These are phyloP conservation scores for Helianthus tuberosus DNA, from an alignment of 129 eudicot species.

Conservation along the genomic window DNA sequence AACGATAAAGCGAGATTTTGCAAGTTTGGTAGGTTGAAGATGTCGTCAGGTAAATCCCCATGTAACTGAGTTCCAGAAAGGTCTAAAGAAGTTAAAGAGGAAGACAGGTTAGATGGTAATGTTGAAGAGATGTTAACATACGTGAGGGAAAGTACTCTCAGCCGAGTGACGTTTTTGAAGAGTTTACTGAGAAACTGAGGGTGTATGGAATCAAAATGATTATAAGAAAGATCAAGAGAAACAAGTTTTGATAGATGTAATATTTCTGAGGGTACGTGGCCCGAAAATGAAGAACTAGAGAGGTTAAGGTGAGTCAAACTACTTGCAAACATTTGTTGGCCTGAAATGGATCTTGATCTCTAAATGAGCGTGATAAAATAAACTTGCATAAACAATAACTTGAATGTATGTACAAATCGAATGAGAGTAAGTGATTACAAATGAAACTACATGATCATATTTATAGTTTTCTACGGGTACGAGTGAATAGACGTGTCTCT, in stretches of 20 bases:
- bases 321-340: too few species aligned
- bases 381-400: too few species aligned
- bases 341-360: too few species aligned
- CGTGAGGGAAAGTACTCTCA: conserved; percentile 19
- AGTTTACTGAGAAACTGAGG: conserved; percentile 5
- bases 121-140: background rate
- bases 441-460: too few species aligned
- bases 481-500: too few species aligned
- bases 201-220: background rate
- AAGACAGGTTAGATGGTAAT: conserved; percentile 31
- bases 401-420: too few species aligned
- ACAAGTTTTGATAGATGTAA: conserved; percentile 10
- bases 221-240: conserved; percentile 22
- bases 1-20: background rate
- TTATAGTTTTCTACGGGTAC: too few species aligned
- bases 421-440: too few species aligned
- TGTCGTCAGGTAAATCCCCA: background rate
- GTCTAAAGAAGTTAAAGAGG: conserved; percentile 19
- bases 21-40: conserved; percentile 5
- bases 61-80: conserved; percentile 1
- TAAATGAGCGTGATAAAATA: too few species aligned
- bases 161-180: conserved; percentile 22
- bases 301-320: conserved; percentile 33
- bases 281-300: conserved; percentile 2
- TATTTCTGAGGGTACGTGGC: conserved; percentile 12